Conservation (phyloP, 2,329 filamentous ascomycete genomes). For the Penicillium sp. region DNA sequence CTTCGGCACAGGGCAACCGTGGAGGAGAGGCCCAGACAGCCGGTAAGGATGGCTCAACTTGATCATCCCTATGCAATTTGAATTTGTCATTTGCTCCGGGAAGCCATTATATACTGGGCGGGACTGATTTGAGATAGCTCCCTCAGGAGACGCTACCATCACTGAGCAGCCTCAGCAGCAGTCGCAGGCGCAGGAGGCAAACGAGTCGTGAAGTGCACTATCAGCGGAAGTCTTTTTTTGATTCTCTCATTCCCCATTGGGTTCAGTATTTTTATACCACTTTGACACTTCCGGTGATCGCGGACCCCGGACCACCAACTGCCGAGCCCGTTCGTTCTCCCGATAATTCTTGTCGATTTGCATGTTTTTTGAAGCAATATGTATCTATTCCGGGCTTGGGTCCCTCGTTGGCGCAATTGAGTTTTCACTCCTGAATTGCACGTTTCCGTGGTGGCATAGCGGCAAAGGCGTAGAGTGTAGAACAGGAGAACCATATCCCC, state of each 20-base stretch:
- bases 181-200: slow-evolving; percentile 4
- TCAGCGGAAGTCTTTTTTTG: neutral
- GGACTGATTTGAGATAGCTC: slow-evolving; percentile 19
- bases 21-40: slow-evolving; percentile 17
- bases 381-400: neutral
- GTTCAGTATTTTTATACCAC: neutral
- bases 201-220: slow-evolving; percentile 8
- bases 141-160: slow-evolving; percentile 8
- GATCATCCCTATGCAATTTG: slow-evolving; percentile 12
- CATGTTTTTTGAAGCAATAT: neutral
- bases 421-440: neutral
- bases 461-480: too few relatives aligned
- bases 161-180: slow-evolving; percentile 8
- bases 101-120: slow-evolving; percentile 3
- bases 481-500: neutral
- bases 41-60: slow-evolving; percentile 24
- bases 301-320: neutral
- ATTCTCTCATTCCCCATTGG: neutral
- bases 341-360: neutral
- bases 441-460: neutral
- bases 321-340: neutral
- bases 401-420: slow-evolving; percentile 15
- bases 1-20: slow-evolving; percentile 1
- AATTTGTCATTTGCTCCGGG: neutral
- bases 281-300: neutral